Evolutionary conservation across 345 rosid genomes (phyloP).

Genomic region (Lagerstroemia speciosa): DNA sequence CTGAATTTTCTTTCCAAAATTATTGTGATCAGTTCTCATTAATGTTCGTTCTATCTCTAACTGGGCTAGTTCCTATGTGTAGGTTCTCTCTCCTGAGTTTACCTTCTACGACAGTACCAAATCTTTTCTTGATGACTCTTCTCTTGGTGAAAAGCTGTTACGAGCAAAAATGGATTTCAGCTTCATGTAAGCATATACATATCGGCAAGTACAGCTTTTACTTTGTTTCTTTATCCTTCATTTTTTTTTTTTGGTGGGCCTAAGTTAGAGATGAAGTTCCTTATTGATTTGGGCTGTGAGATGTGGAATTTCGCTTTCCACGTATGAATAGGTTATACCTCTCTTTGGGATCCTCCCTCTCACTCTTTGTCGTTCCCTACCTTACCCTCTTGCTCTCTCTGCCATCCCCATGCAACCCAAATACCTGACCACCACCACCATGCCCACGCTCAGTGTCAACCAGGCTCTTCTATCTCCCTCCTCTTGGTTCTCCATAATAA

Average conservation of each 20-base stretch:
- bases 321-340: neutral
- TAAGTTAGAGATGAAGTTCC: neutral
- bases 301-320: neutral
- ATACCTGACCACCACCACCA: neutral
- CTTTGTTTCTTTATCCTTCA: neutral
- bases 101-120: conserved; percentile 94
- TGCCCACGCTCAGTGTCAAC: neutral
- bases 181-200: conserved; percentile 67
- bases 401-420: neutral
- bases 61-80: conserved; percentile 14
- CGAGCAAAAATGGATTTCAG: conserved; percentile 92
- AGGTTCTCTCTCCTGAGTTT: conserved; percentile 94
- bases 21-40: neutral
- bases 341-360: neutral
- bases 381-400: neutral
- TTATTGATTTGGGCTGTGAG: neutral
- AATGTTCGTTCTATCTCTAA: neutral
- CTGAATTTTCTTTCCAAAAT: neutral
- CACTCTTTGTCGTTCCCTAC: neutral
- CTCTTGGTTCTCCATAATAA: neutral
- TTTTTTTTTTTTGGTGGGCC: neutral
- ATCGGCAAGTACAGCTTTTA: neutral
- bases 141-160: conserved; percentile 79
- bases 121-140: conserved; percentile 71
- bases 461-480: neutral